Conservation (phyloP, 805 yeast genomes). For the Tetrapisispora namnaoensis region DNA sequence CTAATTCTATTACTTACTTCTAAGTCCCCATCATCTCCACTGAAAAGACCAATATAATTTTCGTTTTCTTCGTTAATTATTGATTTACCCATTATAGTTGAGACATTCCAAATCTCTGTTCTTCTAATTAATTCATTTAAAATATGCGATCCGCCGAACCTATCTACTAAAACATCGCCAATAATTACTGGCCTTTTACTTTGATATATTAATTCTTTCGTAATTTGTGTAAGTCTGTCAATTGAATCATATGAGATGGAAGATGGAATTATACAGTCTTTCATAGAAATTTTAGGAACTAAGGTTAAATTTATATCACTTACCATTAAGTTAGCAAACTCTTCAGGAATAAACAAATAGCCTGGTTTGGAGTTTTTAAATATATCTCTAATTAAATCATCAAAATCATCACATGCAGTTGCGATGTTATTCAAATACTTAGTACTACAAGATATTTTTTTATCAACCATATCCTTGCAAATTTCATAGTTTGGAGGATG, state of each 20-base stretch:
- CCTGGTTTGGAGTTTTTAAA: conserved; percentile 64
- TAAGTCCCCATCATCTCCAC: conserved; percentile 47
- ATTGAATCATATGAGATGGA: neutral
- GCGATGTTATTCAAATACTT: conserved; percentile 38
- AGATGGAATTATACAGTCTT: neutral
- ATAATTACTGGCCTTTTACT: conserved; percentile 54
- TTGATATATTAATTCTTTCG: conserved; percentile 42
- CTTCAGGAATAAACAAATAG: conserved; percentile 66
- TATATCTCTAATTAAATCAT: conserved; percentile 50
- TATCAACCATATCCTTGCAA: conserved; percentile 52
- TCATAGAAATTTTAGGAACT: conserved; percentile 10
- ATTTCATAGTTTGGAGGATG: conserved; percentile 54
- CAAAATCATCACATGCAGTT: conserved; percentile 49
- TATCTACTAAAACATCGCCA: conserved; percentile 59
- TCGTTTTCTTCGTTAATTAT: conserved; percentile 59
- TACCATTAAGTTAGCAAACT: conserved; percentile 40
- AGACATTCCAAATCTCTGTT: conserved; percentile 44
- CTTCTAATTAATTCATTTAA: conserved; percentile 39
- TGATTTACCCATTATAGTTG: conserved; percentile 64
- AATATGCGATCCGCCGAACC: conserved; percentile 41
- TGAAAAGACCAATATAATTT: conserved; percentile 61
- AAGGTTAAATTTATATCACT: conserved; percentile 9
- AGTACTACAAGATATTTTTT: conserved; percentile 45
- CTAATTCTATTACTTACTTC: conserved; percentile 41
- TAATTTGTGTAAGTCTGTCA: conserved; percentile 23